Percentiles rank a stretch among this genome's conserved stretches.
phyloP scores from a whole-genome alignment of 2,329 filamentous ascomycete species.

The Boeremia lycopersici region DNA sequence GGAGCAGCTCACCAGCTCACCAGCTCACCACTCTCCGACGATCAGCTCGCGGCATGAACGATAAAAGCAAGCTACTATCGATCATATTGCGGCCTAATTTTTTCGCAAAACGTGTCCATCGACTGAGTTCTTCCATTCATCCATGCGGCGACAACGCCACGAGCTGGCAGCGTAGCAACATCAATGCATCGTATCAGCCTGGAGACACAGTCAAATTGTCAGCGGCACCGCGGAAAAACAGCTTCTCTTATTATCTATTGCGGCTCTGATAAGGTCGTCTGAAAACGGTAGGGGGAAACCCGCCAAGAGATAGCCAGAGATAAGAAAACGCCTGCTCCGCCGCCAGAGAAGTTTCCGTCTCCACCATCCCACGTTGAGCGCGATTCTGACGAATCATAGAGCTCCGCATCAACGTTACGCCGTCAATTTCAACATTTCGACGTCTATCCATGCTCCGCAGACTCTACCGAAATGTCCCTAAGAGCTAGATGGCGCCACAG shows the following conservation, averaged over 20 bases:
- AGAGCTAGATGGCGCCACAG: constrained; percentile 22
- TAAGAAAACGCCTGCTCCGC: constrained; percentile 41
- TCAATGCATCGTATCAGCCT: constrained; percentile 13
- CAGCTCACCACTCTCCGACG: constrained; percentile 4
- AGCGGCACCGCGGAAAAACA: constrained; percentile 43
- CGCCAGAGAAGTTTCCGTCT: constrained; percentile 28
- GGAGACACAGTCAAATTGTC: constrained; percentile 31
- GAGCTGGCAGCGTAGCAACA: constrained; percentile 1
- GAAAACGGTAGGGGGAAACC: constrained; percentile 3
- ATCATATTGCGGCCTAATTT: not conserved
- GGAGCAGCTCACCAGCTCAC: not conserved
- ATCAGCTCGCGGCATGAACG: not conserved
- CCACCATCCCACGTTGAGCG: constrained; percentile 39
- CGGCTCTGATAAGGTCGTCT: constrained; percentile 37
- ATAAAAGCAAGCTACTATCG: not conserved
- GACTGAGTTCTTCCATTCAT: not conserved
- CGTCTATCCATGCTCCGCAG: constrained; percentile 13
- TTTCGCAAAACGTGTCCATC: not conserved
- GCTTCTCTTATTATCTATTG: constrained; percentile 32
- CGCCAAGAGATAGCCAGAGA: constrained; percentile 37
- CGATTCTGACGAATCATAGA: constrained; percentile 20
- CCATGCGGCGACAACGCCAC: not conserved
- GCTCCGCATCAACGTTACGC: constrained; percentile 25
- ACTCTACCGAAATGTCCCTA: constrained; percentile 4
- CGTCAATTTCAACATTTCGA: constrained; percentile 13